Evolutionary conservation across 768 basidiomycete genomes (phyloP).

Genomic region (Mycena rosella): DNA sequence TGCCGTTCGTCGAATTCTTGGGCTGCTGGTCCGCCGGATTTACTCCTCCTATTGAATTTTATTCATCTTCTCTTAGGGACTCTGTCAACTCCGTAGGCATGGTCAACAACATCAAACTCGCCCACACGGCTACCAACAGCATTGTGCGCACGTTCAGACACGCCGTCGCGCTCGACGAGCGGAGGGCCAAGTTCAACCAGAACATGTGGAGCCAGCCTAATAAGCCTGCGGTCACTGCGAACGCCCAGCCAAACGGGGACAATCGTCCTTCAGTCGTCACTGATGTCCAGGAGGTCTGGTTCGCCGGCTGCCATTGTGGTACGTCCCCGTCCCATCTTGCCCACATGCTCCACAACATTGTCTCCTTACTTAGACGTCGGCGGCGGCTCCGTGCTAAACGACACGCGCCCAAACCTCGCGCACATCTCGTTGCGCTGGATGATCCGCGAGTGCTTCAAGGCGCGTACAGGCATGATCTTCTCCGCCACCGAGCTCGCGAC

Average conservation of each 20-base stretch:
- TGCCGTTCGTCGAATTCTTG: constrained; percentile 21
- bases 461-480: constrained; percentile 22
- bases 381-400: constrained; percentile 24
- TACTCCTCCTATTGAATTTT: background rate
- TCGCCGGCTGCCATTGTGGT: constrained; percentile 30
- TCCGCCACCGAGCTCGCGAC: constrained; percentile 9
- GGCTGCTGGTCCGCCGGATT: constrained; percentile 22
- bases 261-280: constrained; percentile 18
- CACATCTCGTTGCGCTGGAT: constrained; percentile 24
- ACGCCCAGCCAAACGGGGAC: background rate
- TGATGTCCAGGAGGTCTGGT: constrained; percentile 26
- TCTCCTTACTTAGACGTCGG: constrained; percentile 17
- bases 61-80: constrained; percentile 26
- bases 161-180: constrained; percentile 27
- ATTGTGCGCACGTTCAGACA: constrained; percentile 23
- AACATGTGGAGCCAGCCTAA: constrained; percentile 22
- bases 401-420: constrained; percentile 23
- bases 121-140: constrained; percentile 22
- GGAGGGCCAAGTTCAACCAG: constrained; percentile 23
- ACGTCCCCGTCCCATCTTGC: constrained; percentile 13
- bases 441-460: constrained; percentile 31
- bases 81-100: constrained; percentile 29
- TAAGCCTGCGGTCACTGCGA: constrained; percentile 6
- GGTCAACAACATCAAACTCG: constrained; percentile 10
- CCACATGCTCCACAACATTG: constrained; percentile 1